These are phyloP conservation scores for Nitzschia sp. DNA, from an alignment of 108 stramenopile species.

Conservation along the genomic window DNA sequence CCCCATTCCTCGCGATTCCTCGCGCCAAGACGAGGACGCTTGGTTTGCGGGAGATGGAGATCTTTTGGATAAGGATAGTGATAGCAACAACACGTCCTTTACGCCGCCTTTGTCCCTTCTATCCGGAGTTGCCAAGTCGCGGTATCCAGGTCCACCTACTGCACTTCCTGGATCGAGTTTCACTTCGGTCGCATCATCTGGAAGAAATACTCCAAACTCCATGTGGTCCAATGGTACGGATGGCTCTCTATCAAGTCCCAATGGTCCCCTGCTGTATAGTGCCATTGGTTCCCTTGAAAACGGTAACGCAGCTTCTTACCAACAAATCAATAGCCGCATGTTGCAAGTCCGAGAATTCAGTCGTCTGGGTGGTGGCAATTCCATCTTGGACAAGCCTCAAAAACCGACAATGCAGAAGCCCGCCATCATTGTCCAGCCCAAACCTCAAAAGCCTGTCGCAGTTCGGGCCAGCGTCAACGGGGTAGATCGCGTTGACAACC, in stretches of 20 bases:
- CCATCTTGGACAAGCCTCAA: slow-evolving; percentile 13
- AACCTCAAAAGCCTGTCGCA: neutral
- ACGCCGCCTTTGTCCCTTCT: slow-evolving; percentile 26
- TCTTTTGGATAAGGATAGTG: slow-evolving; percentile 3
- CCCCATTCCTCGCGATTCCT: too few species aligned
- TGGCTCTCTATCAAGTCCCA: neutral
- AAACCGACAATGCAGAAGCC: neutral
- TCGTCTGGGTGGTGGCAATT: slow-evolving; percentile 15
- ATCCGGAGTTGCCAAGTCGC: neutral
- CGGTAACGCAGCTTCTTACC: slow-evolving; percentile 45
- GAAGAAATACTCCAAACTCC: slow-evolving; percentile 10
- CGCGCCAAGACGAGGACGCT: neutral
- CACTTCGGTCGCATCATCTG: slow-evolving; percentile 5
- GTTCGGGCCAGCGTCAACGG: neutral
- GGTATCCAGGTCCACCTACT: neutral
- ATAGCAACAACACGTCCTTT: neutral
- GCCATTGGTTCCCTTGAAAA: slow-evolving; percentile 74
- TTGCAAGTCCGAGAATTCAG: slow-evolving; percentile 25
- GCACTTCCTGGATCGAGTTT: slow-evolving; percentile 5
- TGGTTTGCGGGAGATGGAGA: slow-evolving; percentile 22
- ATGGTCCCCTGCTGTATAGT: slow-evolving; percentile 48
- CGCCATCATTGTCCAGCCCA: slow-evolving; percentile 17
- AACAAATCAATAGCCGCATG: slow-evolving; percentile 38
- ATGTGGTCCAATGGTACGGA: slow-evolving; percentile 5
- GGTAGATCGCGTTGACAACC: neutral